Base-by-base conservation (phyloP, 75 land plant genomes). In the Pinus albicaulis region DNA sequence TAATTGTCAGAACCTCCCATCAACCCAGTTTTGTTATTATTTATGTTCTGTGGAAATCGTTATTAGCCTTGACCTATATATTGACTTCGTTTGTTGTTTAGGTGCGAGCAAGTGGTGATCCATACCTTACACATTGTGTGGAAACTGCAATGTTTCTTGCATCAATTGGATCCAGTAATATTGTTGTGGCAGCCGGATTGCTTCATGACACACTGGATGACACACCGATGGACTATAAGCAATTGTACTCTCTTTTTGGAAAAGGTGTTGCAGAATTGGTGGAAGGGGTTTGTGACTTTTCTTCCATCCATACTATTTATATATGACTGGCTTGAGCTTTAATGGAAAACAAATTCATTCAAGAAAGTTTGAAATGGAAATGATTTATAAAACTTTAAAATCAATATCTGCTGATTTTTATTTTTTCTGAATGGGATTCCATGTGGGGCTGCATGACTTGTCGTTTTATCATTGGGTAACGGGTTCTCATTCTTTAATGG, bases 141-240 rank as follows among this genome's bases (percentile, higher is more conserved):
- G 99, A 97, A 64, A 97, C 99, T 5, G 99, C 95, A 6, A 74
- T 89, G 36, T 64, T 88, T 57, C 83, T 97, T 60, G 98, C 98
- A 2, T 70, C 53, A 63, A 87, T 91, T 79, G 98, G 98, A 34
- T 98, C 95, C 26, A 93, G 84, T 74, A 77, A 92, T 11, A 81
- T 90, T 4, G 98, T 97, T 34, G 95, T 97, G 58, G 96, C 98
- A 38, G 98, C 99, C 57, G 99, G 99, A 64, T 89, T 97, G 48
- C 88, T 97, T 25, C 99, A 97, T 74, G 99, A 97, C 76, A 91
- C 99, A 5, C 59, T 92, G 55, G 99, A 97, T 79, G 99, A 97
- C 79, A 87, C 95, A 56, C 87, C 72, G 73, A 63, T 91, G 73
- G 77, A 83, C 25, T 86, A 83, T 72, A 85, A 87, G 58, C 75